These are phyloP conservation scores for Thelephora ganbajun DNA, from an alignment of 768 basidiomycete genomes.

Conservation along the genomic window DNA sequence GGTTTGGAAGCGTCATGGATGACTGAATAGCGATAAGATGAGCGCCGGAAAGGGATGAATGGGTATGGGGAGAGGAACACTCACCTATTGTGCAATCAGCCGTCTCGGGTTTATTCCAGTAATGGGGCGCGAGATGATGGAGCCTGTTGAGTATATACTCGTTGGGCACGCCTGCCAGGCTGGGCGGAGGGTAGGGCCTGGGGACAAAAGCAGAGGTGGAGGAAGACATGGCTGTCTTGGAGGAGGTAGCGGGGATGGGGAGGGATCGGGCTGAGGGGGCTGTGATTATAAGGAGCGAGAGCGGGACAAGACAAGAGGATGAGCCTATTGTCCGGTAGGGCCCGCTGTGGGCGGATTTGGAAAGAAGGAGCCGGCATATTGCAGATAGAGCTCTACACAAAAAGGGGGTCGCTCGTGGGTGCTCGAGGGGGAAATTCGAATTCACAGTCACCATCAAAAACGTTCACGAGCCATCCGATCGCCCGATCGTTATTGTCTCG, in stretches of 20 bases:
- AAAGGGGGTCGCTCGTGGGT: no score
- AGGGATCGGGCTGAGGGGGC: conserved; percentile 2
- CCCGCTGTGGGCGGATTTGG: no score
- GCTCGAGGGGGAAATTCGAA: no score
- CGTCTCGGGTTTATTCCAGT: conserved; percentile 65
- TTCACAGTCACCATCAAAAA: no score
- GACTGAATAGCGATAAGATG: conserved; percentile 16
- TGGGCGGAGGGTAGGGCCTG: conserved; percentile 50
- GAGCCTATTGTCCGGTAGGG: no score
- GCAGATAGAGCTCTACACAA: no score
- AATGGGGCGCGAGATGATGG: conserved; percentile 46
- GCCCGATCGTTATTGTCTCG: not conserved
- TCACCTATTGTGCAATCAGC: conserved; percentile 69
- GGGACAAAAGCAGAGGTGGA: conserved; percentile 26
- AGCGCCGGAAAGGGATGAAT: not conserved
- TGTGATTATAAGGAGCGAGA: not conserved
- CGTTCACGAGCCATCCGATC: conserved; percentile 3
- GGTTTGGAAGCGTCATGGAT: conserved; percentile 16
- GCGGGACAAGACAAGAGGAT: conserved; percentile 2
- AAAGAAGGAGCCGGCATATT: no score
- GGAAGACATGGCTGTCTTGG: conserved; percentile 3
- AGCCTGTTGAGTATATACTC: conserved; percentile 65
- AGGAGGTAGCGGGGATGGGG: conserved; percentile 3
- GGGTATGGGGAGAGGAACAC: conserved; percentile 5
- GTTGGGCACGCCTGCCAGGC: conserved; percentile 47